Evolutionary conservation across 192 early-diverging fungal genomes (phyloP), one percentile per base, ranked within the genome.

Genomic region (Mortierella antarctica): DNA sequence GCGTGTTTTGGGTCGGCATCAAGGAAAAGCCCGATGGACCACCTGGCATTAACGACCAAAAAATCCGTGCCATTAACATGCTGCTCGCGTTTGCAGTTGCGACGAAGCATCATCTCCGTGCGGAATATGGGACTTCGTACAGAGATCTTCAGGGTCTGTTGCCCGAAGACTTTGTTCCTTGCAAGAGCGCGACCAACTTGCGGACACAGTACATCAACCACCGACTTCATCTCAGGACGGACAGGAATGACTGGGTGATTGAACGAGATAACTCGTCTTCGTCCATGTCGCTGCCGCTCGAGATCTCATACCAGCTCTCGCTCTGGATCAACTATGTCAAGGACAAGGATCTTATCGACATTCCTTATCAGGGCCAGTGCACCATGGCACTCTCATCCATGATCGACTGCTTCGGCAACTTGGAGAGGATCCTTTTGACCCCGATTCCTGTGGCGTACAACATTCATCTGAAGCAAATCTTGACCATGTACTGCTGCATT

Each of bases 361-460:
- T 85, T 50, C 86, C 73, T 4, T 83, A 84, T 58, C 68, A 82
- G 23, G 82, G 83, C 23, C 73, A 78, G 45, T 85, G 85, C 42
- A 88, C 91, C 31, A 82, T 76, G 21, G 75, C 75, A 13, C 53
- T 94, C 12, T 90, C 86, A 39, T 72, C 71, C 9, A 75, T 95
- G 65, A 87, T 88, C 58, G 87, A 88, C 44, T 84, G 88, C 63
- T 79, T 92, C 15, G 82, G 86, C 56, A 83, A 83, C 51, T 85
- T 93, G 61, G 92, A 94, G 73, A 84, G 94, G 40, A 91, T 95
- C 68, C 78, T 90, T 2, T 81, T 85, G 59, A 92, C 92, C 0
- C 93, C 93, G 5, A 94, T 95, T 67, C 95, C 95, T 17, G 70
- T 86, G 21, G 92, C 92, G 12, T 96, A 96, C 78, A 85, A 85